These are phyloP conservation scores for Rostrohypoxylon terebratum DNA, from an alignment of 495 filamentous ascomycete species.

Conservation along the genomic window DNA sequence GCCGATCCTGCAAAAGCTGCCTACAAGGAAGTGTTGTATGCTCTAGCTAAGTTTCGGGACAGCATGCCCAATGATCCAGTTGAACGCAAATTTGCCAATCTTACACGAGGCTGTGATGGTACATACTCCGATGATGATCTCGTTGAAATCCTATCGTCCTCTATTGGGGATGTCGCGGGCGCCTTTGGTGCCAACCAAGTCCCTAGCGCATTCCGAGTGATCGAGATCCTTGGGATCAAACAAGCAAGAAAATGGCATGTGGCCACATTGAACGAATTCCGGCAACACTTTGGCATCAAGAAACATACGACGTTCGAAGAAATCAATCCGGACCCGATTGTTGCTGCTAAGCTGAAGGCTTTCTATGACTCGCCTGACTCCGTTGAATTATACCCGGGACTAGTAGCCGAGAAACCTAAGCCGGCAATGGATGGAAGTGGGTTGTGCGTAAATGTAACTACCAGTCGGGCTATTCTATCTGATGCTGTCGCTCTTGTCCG, in stretches of 20 bases:
- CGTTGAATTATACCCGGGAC: slow-evolving; percentile 58
- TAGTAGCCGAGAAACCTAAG: slow-evolving; percentile 79
- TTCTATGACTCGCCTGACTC: slow-evolving; percentile 80
- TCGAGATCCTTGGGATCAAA: slow-evolving; percentile 82
- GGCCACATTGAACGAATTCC: slow-evolving; percentile 82
- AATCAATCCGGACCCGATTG: slow-evolving; percentile 76
- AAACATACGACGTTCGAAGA: slow-evolving; percentile 77
- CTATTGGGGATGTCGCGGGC: slow-evolving; percentile 67
- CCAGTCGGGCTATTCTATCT: slow-evolving; percentile 79
- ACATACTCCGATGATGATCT: slow-evolving; percentile 68
- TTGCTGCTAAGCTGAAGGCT: slow-evolving; percentile 71
- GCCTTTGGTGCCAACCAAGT: slow-evolving; percentile 73
- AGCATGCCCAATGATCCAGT: slow-evolving; percentile 64
- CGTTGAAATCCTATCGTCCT: slow-evolving; percentile 66
- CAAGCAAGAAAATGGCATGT: slow-evolving; percentile 81
- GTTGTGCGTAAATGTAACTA: slow-evolving; percentile 75
- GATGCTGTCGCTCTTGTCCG: slow-evolving; percentile 83
- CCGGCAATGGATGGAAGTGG: slow-evolving; percentile 72
- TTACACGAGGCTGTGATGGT: slow-evolving; percentile 66
- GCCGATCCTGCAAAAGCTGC: slow-evolving; percentile 61
- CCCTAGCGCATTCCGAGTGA: slow-evolving; percentile 71
- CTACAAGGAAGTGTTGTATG: slow-evolving; percentile 63
- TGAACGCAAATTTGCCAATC: slow-evolving; percentile 66
- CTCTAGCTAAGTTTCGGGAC: slow-evolving; percentile 64
- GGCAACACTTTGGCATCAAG: slow-evolving; percentile 75